These are phyloP conservation scores for Penicillium rolfsii DNA, from an alignment of 2,329 filamentous ascomycete genomes.

Conservation along the genomic window DNA sequence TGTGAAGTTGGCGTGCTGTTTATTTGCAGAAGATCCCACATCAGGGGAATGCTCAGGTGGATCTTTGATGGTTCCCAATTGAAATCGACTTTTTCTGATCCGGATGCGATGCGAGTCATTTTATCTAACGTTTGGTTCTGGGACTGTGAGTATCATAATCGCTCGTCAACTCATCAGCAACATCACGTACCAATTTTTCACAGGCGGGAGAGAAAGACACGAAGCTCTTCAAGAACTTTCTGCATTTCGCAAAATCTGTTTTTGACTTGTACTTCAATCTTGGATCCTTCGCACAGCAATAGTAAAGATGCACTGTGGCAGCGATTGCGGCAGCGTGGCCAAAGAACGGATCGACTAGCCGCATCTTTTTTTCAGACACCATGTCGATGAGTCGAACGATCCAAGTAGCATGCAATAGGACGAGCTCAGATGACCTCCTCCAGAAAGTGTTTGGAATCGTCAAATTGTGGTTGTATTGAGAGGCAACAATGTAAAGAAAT, in stretches of 20 bases:
- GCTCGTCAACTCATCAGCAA: not conserved
- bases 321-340: slow-evolving; percentile 57
- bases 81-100: slow-evolving; percentile 54
- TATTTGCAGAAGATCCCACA: slow-evolving; percentile 59
- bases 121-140: slow-evolving; percentile 55
- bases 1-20: slow-evolving; percentile 47
- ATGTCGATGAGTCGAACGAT: slow-evolving; percentile 59
- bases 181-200: slow-evolving; percentile 47
- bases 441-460: slow-evolving; percentile 60
- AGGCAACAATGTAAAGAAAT: slow-evolving; percentile 57
- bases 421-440: slow-evolving; percentile 56
- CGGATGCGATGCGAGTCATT: slow-evolving; percentile 55
- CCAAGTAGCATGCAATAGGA: slow-evolving; percentile 58
- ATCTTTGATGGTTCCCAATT: slow-evolving; percentile 59
- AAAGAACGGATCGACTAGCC: slow-evolving; percentile 57
- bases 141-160: slow-evolving; percentile 13
- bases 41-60: slow-evolving; percentile 56
- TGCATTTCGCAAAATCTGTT: slow-evolving; percentile 56
- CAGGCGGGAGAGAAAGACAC: slow-evolving; percentile 54
- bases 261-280: slow-evolving; percentile 57
- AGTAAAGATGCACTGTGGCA: slow-evolving; percentile 58
- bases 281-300: slow-evolving; percentile 55
- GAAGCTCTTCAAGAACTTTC: slow-evolving; percentile 55
- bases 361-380: slow-evolving; percentile 56
- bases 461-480: slow-evolving; percentile 56